Base-by-base conservation (phyloP, 2,329 filamentous ascomycete species). In the Cryphonectria naterciae region DNA sequence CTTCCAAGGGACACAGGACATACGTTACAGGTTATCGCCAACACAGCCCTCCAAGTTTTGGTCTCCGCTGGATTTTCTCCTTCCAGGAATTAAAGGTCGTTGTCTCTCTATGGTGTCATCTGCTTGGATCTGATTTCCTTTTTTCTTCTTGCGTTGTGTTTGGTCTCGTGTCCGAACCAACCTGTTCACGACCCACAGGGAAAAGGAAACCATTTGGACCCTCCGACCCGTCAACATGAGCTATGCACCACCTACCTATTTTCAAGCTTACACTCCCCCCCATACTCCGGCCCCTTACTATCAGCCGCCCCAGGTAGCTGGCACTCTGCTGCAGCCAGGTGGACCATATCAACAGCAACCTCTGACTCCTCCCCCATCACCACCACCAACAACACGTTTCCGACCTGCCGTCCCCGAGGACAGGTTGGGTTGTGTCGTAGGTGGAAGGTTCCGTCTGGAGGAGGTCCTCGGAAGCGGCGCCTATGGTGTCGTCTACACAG, bases 401-500 rank as follows among this genome's bases (percentile, higher is more conserved):
- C 82, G 86, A 68, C 90, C 89, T 73, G 84, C 88, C 77, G 82
- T 89, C 69, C 94, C 95, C 58, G 93, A 97, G 87, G 93, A 95
- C 79, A 91, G 94, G 78, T 83, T 98, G 85, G 95, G 95, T 81
- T 89, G 91, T 76, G 86, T 95, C 76, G 88, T 98, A 75, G 93
- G 93, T 76, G 92, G 92, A 79, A 91, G 93, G 79, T 87, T 98
- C 76, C 91, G 95, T 83, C 85, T 98, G 77, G 93, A 91, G 74
- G 89, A 90, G 73, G 93, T 98, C 76, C 88, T 98, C 73, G 96
- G 96, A 75, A 93, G 95, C 66, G 96, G 96, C 76, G 96, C 96
- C 70, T 99, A 99, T 82, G 96, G 96, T 74, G 95, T 98, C 58
- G 96, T 99, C 37, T 98, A 98, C 84, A 90, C 91, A 75, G 95